A percentile compares a stretch with the other conserved stretches of the same genome.
phyloP scores from a whole-genome alignment of 2,329 filamentous ascomycete genomes.

The Pseudogymnoascus sp. region DNA sequence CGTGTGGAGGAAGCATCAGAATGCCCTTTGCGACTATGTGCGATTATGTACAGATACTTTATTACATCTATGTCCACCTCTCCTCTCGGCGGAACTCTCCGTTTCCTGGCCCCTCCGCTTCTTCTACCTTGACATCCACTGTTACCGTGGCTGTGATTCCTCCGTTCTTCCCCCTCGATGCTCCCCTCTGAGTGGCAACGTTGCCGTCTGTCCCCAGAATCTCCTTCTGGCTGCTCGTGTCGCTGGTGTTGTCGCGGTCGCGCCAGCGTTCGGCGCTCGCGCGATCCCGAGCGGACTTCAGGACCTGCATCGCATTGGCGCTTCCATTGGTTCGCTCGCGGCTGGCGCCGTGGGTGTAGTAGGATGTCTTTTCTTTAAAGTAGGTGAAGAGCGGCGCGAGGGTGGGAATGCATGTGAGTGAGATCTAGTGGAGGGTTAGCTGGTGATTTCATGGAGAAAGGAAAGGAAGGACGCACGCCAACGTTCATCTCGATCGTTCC shows the following conservation, averaged over 20 bases:
- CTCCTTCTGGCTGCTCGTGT: slow-evolving; percentile 10
- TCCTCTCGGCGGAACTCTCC: background rate
- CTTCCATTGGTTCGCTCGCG: background rate
- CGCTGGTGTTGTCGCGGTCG: slow-evolving; percentile 10
- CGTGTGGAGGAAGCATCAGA: background rate
- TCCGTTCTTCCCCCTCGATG: background rate
- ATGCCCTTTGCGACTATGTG: background rate
- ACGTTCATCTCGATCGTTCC: slow-evolving; percentile 51
- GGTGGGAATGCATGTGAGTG: slow-evolving; percentile 16
- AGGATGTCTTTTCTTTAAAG: slow-evolving; percentile 12
- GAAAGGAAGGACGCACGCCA: slow-evolving; percentile 35
- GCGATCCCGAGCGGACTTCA: background rate
- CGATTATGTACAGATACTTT: background rate
- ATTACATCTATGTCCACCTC: background rate
- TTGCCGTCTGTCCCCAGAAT: background rate
- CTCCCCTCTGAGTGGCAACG: background rate
- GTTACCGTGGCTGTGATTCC: slow-evolving; percentile 1
- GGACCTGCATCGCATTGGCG: background rate
- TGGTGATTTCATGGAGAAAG: background rate
- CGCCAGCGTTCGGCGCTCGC: background rate
- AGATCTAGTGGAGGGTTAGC: slow-evolving; percentile 12
- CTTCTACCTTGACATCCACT: slow-evolving; percentile 6
- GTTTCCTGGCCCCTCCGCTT: background rate
- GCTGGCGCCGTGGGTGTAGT: background rate
- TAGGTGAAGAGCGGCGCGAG: slow-evolving; percentile 15